Conservation (phyloP, 2,329 filamentous ascomycete genomes). For the Plectosphaerella cucumerina region DNA sequence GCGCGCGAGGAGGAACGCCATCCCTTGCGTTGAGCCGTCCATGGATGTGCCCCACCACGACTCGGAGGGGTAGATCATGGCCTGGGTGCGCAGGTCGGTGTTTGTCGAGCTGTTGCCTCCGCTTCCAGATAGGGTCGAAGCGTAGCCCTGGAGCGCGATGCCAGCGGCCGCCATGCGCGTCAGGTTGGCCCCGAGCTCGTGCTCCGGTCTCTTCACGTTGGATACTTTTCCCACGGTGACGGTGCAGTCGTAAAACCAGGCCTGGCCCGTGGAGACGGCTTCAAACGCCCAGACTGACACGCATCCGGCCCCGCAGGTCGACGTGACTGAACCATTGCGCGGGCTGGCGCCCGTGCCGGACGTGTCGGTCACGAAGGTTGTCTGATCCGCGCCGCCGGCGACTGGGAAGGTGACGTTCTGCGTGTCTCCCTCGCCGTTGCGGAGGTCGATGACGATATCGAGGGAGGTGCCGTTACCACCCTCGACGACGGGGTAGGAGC, state of each 20-base stretch:
- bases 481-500: conserved; percentile 20
- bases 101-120: conserved; percentile 7
- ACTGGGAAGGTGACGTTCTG: conserved; percentile 17
- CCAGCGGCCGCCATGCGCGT: conserved; percentile 26
- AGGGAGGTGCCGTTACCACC: conserved; percentile 23
- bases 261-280: conserved; percentile 21
- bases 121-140: conserved; percentile 10
- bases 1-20: conserved; percentile 30
- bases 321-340: background rate
- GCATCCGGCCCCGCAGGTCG: conserved; percentile 19
- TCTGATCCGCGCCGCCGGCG: conserved; percentile 25
- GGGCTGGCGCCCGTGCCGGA: background rate
- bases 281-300: conserved; percentile 31
- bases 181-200: conserved; percentile 28
- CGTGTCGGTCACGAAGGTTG: conserved; percentile 30
- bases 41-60: conserved; percentile 28
- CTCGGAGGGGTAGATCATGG: conserved; percentile 37
- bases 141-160: conserved; percentile 37
- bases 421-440: conserved; percentile 13
- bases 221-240: conserved; percentile 26
- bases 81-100: conserved; percentile 20
- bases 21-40: conserved; percentile 21
- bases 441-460: conserved; percentile 21
- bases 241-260: conserved; percentile 39
- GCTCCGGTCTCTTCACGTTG: conserved; percentile 29